These are phyloP conservation scores for Boletus tomentosulus DNA, from an alignment of 768 basidiomycete genomes.

Conservation along the genomic window DNA sequence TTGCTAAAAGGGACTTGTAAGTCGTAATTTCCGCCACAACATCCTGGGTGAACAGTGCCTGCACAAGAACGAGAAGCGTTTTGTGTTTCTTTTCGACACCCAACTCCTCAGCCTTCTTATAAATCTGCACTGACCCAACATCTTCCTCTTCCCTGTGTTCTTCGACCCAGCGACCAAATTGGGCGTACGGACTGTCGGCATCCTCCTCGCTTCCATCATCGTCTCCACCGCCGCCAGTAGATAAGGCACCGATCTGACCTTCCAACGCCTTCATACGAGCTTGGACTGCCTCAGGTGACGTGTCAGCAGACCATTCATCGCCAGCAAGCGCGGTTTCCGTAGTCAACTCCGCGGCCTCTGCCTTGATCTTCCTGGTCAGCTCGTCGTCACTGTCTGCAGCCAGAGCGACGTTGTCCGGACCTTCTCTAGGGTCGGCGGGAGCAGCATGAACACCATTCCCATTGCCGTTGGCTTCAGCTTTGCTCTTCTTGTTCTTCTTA, in stretches of 20 bases:
- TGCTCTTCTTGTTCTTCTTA: slow-evolving; percentile 57
- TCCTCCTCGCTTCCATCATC: slow-evolving; percentile 91
- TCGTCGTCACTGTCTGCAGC: slow-evolving; percentile 83
- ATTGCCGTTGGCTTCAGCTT: slow-evolving; percentile 54
- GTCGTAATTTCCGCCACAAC: slow-evolving; percentile 59
- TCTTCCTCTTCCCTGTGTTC: slow-evolving; percentile 50
- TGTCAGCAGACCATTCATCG: slow-evolving; percentile 92
- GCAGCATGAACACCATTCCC: slow-evolving; percentile 42
- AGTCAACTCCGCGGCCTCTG: slow-evolving; percentile 77
- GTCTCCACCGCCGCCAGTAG: slow-evolving; percentile 49
- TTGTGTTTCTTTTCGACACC: slow-evolving; percentile 96
- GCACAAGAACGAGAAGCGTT: slow-evolving; percentile 75
- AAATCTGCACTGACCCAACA: slow-evolving; percentile 56
- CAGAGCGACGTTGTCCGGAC: slow-evolving; percentile 36
- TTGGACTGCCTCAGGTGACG: slow-evolving; percentile 83
- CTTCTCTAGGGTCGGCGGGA: slow-evolving; percentile 38
- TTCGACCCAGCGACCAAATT: slow-evolving; percentile 81
- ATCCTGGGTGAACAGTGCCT: slow-evolving; percentile 76
- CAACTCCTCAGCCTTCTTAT: slow-evolving; percentile 85
- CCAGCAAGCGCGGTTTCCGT: slow-evolving; percentile 54
- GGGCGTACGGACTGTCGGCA: slow-evolving; percentile 78
- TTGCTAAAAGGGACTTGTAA: slow-evolving; percentile 68
- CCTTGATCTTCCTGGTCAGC: slow-evolving; percentile 85
- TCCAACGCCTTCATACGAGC: slow-evolving; percentile 74
- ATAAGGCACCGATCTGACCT: slow-evolving; percentile 47